These are phyloP conservation scores for Aureobasidium leucospermi DNA, from an alignment of 2,329 filamentous ascomycete species.

Conservation along the genomic window DNA sequence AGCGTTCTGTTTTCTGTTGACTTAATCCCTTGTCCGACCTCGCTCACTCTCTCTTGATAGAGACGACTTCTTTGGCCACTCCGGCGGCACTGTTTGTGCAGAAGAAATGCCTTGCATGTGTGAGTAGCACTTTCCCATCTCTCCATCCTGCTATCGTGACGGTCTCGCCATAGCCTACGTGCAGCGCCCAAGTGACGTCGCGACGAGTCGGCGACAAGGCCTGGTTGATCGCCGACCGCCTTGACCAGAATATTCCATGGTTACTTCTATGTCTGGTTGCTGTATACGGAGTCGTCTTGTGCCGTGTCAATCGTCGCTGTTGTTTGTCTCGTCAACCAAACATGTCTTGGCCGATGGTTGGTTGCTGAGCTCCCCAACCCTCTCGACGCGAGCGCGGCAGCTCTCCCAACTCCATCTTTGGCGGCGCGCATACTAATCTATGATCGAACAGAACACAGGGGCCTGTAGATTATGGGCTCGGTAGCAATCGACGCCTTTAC, in stretches of 20 bases:
- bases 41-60: not conserved
- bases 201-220: not conserved
- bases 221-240: not conserved
- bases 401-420: not conserved
- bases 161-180: not conserved
- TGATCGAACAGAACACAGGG: not conserved
- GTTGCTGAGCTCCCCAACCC: conserved; percentile 11
- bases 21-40: not conserved
- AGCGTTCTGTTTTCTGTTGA: conserved; percentile 2
- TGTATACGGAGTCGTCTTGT: not conserved
- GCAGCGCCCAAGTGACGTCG: not conserved
- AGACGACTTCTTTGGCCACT: not conserved
- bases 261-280: not conserved
- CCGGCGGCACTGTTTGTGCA: not conserved
- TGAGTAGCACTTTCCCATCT: not conserved
- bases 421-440: conserved; percentile 1
- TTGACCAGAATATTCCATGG: not conserved
- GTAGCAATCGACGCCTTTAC: conserved; percentile 64
- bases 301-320: not conserved
- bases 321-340: not conserved
- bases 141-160: not conserved
- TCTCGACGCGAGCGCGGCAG: not conserved
- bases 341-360: conserved; percentile 4
- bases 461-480: conserved; percentile 48
- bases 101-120: conserved; percentile 12